Evolutionary conservation across 73 alveolate genomes (phyloP).

Genomic region (Stentor roeselii): DNA sequence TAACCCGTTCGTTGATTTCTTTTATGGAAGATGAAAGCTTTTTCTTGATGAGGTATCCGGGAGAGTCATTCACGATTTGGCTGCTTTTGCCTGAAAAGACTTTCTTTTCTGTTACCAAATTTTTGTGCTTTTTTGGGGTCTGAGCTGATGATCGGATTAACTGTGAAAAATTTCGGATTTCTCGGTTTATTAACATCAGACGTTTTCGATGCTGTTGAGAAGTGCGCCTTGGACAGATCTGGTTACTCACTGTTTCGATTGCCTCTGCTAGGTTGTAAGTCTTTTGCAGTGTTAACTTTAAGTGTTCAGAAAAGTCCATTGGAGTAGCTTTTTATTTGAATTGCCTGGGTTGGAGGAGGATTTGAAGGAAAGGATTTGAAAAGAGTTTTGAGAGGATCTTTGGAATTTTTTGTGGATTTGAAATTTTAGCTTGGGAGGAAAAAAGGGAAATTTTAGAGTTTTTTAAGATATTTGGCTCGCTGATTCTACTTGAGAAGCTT

Average conservation of each 20-base stretch:
- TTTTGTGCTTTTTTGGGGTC: not conserved
- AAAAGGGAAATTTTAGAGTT: no score
- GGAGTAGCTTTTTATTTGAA: no score
- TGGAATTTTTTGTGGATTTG: no score
- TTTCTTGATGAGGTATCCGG: not conserved
- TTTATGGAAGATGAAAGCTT: not conserved
- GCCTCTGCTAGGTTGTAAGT: not conserved
- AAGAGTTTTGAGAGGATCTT: no score
- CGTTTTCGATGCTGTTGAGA: not conserved
- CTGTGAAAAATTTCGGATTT: not conserved
- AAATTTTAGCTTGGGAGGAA: no score
- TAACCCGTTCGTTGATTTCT: slow-evolving; percentile 16
- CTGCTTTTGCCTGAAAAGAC: not conserved
- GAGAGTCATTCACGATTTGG: not conserved
- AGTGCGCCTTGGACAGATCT: not conserved
- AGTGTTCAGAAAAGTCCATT: not conserved
- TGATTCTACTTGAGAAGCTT: no score
- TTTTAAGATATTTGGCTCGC: no score
- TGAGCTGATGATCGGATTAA: not conserved
- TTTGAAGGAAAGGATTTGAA: no score
- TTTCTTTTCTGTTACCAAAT: not conserved
- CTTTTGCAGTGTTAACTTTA: not conserved
- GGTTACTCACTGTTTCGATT: not conserved
- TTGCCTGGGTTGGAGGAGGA: no score
- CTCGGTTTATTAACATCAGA: not conserved